phyloP scores from a whole-genome alignment of 306 rosid genomes.

The Betula pendula region DNA sequence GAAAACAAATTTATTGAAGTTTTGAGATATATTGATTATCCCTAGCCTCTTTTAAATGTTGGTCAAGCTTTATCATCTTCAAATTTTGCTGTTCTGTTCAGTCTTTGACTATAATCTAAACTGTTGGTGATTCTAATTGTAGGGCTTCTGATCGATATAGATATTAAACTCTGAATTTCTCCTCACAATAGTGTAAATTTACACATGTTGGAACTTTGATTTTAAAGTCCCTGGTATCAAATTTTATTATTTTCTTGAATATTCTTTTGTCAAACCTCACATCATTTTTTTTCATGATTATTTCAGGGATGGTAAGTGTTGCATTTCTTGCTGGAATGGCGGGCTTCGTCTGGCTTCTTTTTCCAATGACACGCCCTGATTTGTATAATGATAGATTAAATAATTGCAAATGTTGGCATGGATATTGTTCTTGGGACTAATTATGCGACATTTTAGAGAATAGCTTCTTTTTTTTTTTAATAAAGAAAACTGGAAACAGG shows the following conservation, averaged over 20 bases:
- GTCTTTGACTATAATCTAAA: constrained; percentile 11
- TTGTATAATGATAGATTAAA: constrained; percentile 68
- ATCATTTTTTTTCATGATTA: constrained; percentile 7
- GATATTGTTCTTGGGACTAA: constrained; percentile 70
- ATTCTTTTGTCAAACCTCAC: constrained; percentile 21
- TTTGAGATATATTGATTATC: background rate
- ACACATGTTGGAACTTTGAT: constrained; percentile 12
- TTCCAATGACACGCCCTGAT: constrained; percentile 68
- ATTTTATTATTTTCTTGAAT: constrained; percentile 17
- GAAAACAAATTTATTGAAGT: background rate
- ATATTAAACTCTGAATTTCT: background rate
- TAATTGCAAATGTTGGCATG: constrained; percentile 88
- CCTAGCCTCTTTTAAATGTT: background rate
- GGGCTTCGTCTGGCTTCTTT: constrained; percentile 82
- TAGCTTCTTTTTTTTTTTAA: background rate
- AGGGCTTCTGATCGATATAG: background rate
- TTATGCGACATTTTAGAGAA: constrained; percentile 19
- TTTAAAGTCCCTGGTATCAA: constrained; percentile 8
- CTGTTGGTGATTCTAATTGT: constrained; percentile 2
- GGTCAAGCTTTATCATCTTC: background rate
- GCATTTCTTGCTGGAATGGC: constrained; percentile 63
- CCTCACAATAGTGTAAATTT: background rate
- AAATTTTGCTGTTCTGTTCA: background rate
- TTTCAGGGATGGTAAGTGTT: constrained; percentile 59
- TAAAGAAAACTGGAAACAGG: background rate